Base-by-base conservation (phyloP, 179 eudicot genomes). In the Heliamphora pulchella region DNA sequence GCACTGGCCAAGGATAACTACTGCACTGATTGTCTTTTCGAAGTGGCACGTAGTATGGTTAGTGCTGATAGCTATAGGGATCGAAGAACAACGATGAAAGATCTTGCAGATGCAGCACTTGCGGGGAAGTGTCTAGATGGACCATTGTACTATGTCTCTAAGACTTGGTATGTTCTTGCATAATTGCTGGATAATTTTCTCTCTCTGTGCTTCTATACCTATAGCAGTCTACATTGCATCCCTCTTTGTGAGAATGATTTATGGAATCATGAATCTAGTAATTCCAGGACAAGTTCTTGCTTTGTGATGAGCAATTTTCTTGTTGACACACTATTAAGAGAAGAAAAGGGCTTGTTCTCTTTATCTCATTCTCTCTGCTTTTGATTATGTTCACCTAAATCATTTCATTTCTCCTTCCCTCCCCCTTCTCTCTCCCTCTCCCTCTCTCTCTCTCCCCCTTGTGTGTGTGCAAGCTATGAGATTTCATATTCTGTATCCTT, bases 51-150 rank as follows among this genome's bases (percentile, higher is more conserved):
- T 44, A 87, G 87, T 53, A 86, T 83, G 85, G 92, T 89, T 46
- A 87, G 85, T 88, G 94, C 99, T 65, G 91, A 94, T 86, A 90
- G 86, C 87, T 96, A 92, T 75, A 89, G 91, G 87, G 99, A 94
- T 89, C 85, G 87, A 72, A 90, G 94, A 84, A 85, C 85, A 48
- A 78, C 78, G 66, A 86, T 96, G 94, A 92, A 86, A 84, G 96
- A 91, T 82, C 83, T 90, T 82, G 99, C 97, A 31, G 99, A 94
- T 88, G 90, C 89, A 84, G 93, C 94, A 79, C 90, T 96, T 84
- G 87, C 92, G 5, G 97, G 96, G 82, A 88, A 87, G 50, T 85
- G 83, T 86, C 80, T 77, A 14, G 99, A 91, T 82, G 97, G 94
- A 79, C 86, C 86, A 54, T 84, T 79, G 81, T 96, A 91, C 83